These are phyloP conservation scores for Globisporangium apiculatum DNA, from an alignment of 352 stramenopile species.

Conservation along the genomic window DNA sequence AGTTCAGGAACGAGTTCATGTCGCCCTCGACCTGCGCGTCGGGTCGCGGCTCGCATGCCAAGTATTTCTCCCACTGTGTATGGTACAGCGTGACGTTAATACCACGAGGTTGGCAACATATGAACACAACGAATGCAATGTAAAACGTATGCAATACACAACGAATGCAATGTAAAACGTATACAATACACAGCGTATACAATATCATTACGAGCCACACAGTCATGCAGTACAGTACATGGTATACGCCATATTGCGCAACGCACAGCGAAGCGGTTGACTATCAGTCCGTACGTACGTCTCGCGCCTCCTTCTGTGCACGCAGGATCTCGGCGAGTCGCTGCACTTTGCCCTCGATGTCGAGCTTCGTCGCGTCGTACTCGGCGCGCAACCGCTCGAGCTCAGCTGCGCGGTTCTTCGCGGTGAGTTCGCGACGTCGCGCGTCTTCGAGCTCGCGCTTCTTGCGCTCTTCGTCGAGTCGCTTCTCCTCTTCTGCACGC, in stretches of 20 bases:
- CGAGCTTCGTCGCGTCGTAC: conserved; percentile 39
- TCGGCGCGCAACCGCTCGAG: conserved; percentile 49
- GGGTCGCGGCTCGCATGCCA: conserved; percentile 60
- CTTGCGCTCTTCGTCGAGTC: conserved; percentile 59
- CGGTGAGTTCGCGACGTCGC: conserved; percentile 52
- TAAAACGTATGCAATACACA: too few relatives aligned
- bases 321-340: conserved; percentile 57
- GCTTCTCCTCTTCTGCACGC: conserved; percentile 60
- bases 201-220: background rate
- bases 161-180: too few relatives aligned
- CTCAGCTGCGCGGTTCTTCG: conserved; percentile 55
- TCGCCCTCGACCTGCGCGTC: conserved; percentile 66
- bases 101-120: background rate
- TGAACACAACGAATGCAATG: too few relatives aligned
- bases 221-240: background rate
- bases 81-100: background rate
- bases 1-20: conserved; percentile 81
- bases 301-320: conserved; percentile 51
- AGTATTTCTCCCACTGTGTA: conserved; percentile 60
- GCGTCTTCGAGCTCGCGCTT: conserved; percentile 47
- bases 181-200: too few relatives aligned
- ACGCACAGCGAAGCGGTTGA: too few relatives aligned
- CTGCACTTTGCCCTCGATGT: conserved; percentile 51
- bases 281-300: conserved; percentile 21
- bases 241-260: background rate